Evolutionary conservation across 768 basidiomycete genomes (phyloP).

Genomic region (Jaapia argillacea): DNA sequence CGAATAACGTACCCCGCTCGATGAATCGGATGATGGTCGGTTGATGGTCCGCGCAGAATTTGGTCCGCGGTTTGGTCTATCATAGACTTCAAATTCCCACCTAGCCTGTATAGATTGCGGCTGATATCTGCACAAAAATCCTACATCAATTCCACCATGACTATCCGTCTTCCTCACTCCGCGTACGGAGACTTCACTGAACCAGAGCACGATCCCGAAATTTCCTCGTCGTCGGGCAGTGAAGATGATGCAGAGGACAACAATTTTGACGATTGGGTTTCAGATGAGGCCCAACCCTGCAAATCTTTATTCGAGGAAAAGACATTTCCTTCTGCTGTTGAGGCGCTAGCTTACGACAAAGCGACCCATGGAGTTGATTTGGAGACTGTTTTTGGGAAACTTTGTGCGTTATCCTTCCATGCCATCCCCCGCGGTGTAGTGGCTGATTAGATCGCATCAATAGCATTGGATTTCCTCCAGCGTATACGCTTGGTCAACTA

Average conservation of each 20-base stretch:
- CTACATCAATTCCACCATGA: too few relatives aligned
- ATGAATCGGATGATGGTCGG: too few relatives aligned
- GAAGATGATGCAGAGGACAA: slow-evolving; percentile 37
- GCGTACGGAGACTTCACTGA: too few relatives aligned
- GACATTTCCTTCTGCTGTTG: slow-evolving; percentile 44
- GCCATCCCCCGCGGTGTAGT: slow-evolving; percentile 1
- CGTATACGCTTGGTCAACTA: slow-evolving; percentile 80
- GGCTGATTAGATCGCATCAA: slow-evolving; percentile 1
- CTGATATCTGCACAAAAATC: too few relatives aligned
- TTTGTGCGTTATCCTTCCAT: slow-evolving; percentile 36
- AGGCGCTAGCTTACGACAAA: slow-evolving; percentile 55
- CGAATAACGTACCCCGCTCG: too few relatives aligned
- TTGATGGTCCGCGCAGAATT: too few relatives aligned
- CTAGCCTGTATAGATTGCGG: too few relatives aligned
- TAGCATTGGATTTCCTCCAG: slow-evolving; percentile 72
- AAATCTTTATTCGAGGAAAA: slow-evolving; percentile 70
- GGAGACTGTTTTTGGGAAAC: slow-evolving; percentile 31
- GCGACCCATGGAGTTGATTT: slow-evolving; percentile 54
- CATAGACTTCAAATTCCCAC: too few relatives aligned
- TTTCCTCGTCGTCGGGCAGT: too few relatives aligned
- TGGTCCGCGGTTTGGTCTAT: too few relatives aligned
- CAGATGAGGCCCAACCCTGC: slow-evolving; percentile 48
- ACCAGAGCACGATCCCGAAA: too few relatives aligned
- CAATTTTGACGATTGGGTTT: slow-evolving; percentile 74
- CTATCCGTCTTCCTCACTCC: too few relatives aligned